Base-by-base conservation (phyloP, 2,329 filamentous ascomycete species). In the Pseudogymnoascus verrucosus region DNA sequence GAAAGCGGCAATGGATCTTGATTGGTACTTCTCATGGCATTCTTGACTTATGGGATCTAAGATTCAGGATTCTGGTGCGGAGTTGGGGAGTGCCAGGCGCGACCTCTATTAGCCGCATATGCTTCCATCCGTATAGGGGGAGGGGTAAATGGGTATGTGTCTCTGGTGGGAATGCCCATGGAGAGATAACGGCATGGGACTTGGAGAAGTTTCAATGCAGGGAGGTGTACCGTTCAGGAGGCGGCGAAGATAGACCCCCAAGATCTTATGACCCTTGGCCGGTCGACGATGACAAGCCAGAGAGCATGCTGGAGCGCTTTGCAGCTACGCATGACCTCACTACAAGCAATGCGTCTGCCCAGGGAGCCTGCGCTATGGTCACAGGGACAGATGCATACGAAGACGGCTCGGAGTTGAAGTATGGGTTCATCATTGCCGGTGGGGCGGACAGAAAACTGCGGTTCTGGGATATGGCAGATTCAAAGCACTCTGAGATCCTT, bases 141-240 rank as follows among this genome's bases (percentile, higher is more conserved):
- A 86, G 90, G 47, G 89, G 90, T 10, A 89, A 88, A 73, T 93
- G 91, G 84, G 84, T 98, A 1, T 96, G 92, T 73, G 89, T 97
- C 7, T 89, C 92, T 2, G 93, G 93, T 14, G 93, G 93, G 7
- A 96, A 90, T 6, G 89, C 87, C 3, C 87, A 90, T 66, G 91
- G 91, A 14, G 95, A 99, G 73, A 85, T 99, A 34, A 96, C 91
- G 0, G 89, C 96, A 0, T 99, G 95, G 95, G 95, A 98, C 71
- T 80, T 98, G 14, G 93, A 98, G 73, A 96, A 93, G 76, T 86
- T 87, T 6, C 83, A 89, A 54, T 99, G 95, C 71, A 85, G 91
- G 65, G 93, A 98, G 74, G 88, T 97, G 1, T 96, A 96, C 74
- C 87, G 91, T 74, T 74, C 81, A 6, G 83, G 86, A 1, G 84